Evolutionary conservation across 148 eudicot species (phyloP).

Genomic region (Limonium bicolor): DNA sequence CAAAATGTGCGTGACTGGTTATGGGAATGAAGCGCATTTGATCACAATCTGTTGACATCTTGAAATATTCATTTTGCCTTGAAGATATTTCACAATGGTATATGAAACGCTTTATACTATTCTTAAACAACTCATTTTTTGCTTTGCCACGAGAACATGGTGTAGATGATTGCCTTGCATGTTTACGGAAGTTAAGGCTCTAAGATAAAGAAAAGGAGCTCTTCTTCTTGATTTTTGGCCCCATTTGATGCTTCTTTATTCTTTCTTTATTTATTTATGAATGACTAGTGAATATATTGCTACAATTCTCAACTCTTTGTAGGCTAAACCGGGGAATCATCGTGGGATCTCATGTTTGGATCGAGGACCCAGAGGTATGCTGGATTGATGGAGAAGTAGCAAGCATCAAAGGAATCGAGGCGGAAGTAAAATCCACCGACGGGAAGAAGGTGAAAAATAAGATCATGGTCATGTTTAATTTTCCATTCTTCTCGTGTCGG

Average conservation of each 20-base stretch:
- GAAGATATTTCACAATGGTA: conserved; percentile 3
- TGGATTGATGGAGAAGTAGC: conserved; percentile 53
- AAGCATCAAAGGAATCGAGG: conserved; percentile 30
- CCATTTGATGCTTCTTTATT: neutral
- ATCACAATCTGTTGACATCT: neutral
- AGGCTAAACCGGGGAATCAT: conserved; percentile 32
- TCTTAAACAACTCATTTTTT: neutral
- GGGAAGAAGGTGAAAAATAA: conserved; percentile 24
- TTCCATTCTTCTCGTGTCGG: too few species aligned
- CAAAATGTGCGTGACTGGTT: neutral
- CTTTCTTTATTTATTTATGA: too few species aligned
- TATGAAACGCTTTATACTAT: neutral
- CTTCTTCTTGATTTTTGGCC: neutral
- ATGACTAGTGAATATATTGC: neutral
- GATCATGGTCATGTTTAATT: neutral
- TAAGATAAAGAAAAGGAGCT: neutral
- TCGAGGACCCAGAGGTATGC: conserved; percentile 31
- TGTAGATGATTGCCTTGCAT: neutral
- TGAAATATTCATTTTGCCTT: too few species aligned
- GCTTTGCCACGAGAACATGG: neutral
- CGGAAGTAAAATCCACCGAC: conserved; percentile 22
- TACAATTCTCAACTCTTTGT: conserved; percentile 9
- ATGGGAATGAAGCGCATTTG: neutral
- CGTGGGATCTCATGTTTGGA: conserved; percentile 53
- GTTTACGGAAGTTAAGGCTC: neutral